A percentile compares a stretch with the other conserved stretches of the same genome.
phyloP scores from a whole-genome alignment of 1,139 yeast species.

The Hemisphaericaspora lyxosophila region DNA sequence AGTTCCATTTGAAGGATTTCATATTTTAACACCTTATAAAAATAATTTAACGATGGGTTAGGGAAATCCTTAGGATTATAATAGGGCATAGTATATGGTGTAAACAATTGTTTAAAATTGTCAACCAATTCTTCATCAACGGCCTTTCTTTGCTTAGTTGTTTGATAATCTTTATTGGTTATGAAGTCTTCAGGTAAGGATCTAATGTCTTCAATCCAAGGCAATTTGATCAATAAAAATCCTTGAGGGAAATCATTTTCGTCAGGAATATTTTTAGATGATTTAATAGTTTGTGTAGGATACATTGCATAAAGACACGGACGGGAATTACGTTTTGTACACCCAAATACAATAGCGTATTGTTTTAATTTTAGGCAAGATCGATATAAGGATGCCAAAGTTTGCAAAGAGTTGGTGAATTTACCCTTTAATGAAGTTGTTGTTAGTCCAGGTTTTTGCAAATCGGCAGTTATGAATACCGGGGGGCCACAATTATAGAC shows the following conservation, averaged over 20 bases:
- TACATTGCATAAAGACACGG: constrained; percentile 63
- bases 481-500: constrained; percentile 57
- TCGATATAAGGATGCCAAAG: constrained; percentile 68
- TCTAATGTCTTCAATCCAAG: constrained; percentile 65
- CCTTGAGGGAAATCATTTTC: constrained; percentile 54
- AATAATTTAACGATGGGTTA: constrained; percentile 70
- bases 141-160: constrained; percentile 7
- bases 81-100: constrained; percentile 19
- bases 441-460: constrained; percentile 31
- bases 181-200: constrained; percentile 37
- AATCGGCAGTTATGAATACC: constrained; percentile 53
- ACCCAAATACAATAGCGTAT: constrained; percentile 75
- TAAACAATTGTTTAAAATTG: constrained; percentile 17
- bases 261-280: constrained; percentile 18
- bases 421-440: constrained; percentile 28
- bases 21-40: constrained; percentile 63
- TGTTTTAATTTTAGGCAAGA: constrained; percentile 52
- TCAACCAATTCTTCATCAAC: constrained; percentile 17
- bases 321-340: constrained; percentile 49
- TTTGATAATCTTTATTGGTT: constrained; percentile 13
- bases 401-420: constrained; percentile 60
- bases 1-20: constrained; percentile 63
- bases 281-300: constrained; percentile 44
- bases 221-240: constrained; percentile 57
- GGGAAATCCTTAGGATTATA: constrained; percentile 60